Evolutionary conservation across 139 green algal genomes (phyloP), one percentile per base, ranked within the genome.

Genomic region (Tetradesmus obliquus): DNA sequence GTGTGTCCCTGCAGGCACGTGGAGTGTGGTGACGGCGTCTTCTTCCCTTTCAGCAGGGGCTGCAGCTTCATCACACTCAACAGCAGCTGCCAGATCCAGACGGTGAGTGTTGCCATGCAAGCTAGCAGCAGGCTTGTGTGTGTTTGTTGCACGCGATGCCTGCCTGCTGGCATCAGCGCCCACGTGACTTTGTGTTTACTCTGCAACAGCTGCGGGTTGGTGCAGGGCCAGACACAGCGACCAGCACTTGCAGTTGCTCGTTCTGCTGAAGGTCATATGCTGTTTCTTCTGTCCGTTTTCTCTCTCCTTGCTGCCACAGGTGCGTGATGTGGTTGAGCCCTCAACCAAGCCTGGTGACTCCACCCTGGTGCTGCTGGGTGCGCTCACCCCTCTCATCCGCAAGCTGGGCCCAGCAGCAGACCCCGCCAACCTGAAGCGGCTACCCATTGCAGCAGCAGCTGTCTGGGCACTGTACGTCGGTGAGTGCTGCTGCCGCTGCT

Each of bases 11-110:
- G 66, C 94, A 98, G 96, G 96, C 97, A 98, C 84, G 94, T 97
- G 8, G 96, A 98, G 90, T 90, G 96, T 55, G 91, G 95, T 10
- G 93, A 95, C 2, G 92, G 94, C 24, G 86, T 93, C 13, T 51
- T 95, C 66, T 97, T 99, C 86, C 97, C 97, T 45, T 99, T 98
- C 92, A 97, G 94, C 0, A 92, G 97, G 0, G 97, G 97, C 10
- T 94, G 91, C 87, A 95, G 86, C 60, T 98, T 98, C 93, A 97
- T 97, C 88, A 94, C 94, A 24, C 71, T 97, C 3, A 95, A 97
- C 79, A 83, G 92, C 2, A 12, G 93, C 55, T 96, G 97, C 17
- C 91, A 96, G 88, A 98, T 98, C 72, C 32, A 83, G 0, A 86
- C 62, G 8, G 88, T 92, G 22, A 83, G 92, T 13, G 97, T 98